These are phyloP conservation scores for Neospora caninum DNA, from an alignment of 169 alveolate genomes.

Conservation along the genomic window DNA sequence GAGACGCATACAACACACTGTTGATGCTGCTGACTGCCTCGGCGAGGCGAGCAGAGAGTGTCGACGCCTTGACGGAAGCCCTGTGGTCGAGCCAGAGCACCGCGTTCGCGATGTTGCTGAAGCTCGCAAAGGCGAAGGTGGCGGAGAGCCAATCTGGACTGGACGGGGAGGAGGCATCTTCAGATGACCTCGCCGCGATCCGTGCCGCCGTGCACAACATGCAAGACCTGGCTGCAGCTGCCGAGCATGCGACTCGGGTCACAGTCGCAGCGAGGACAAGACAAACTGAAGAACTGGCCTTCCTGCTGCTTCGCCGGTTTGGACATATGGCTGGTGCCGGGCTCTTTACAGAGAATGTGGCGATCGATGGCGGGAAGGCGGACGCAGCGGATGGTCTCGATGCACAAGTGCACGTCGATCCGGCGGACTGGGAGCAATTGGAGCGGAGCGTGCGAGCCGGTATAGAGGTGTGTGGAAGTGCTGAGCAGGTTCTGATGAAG, in stretches of 20 bases:
- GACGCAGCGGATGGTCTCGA: no score
- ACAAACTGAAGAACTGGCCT: neutral
- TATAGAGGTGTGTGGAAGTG: neutral
- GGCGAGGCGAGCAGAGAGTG: slow-evolving; percentile 1
- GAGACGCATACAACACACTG: slow-evolving; percentile 6
- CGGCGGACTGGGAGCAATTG: neutral
- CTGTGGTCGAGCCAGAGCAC: neutral
- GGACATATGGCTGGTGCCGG: neutral
- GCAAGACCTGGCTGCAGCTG: slow-evolving; percentile 17
- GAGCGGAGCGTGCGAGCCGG: neutral
- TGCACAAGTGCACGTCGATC: neutral
- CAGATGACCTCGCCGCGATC: neutral
- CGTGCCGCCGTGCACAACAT: slow-evolving; percentile 9
- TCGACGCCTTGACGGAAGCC: neutral
- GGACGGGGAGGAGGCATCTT: neutral
- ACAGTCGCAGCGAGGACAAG: neutral
- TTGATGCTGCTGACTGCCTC: neutral
- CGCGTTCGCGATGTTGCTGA: neutral
- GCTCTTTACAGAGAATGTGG: neutral
- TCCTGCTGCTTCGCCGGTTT: neutral
- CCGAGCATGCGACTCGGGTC: slow-evolving; percentile 1
- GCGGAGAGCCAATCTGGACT: neutral
- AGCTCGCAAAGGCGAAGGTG: neutral
- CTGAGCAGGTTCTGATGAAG: neutral
- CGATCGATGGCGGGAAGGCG: no score